Evolutionary conservation across 306 rosid genomes (phyloP), one percentile per base, ranked within the genome.

Genomic region (Luffa aegyptiaca): DNA sequence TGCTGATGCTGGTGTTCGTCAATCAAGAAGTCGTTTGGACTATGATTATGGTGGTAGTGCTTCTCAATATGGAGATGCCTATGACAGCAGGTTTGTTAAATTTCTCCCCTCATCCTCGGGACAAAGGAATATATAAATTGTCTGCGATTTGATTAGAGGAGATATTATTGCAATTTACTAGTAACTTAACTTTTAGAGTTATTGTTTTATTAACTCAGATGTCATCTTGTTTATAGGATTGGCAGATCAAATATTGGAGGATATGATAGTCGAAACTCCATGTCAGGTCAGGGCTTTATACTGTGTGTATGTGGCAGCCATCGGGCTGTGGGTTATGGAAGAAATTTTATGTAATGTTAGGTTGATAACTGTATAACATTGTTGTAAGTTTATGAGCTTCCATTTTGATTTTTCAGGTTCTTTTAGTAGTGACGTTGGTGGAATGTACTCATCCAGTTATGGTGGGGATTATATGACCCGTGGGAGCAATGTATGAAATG

Each of bases 361-460:
- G 62, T 53, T 53, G 51, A 26, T 6, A 53, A 35, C 3, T 76
- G 48, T 6, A 36, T 18, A n/a, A 1, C 66, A 18, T 14, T 78
- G 21, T 41, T 44, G 6, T 9, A 33, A 6, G 73, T 35, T 77
- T 13, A 58, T 8, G 11, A 49, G 18, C 56, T 31, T 74, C 0
- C 77, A 35, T 82, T 26, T 26, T 80, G 81, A 21, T 75, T 78
- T 70, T 84, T 74, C 91, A 96, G 97, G 92, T 87, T 90, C 98
- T 64, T 89, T 81, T 79, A 80, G 90, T 51, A 85, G 87, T 86
- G 97, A 90, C 18, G 85, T 65, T 37, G 90, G 94, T 79, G 97
- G 90, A 74, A 62, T 89, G 86, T 91, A 96, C 86, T 90, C 99
- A 49, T 91, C 99, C 70, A 90, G 93, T 81, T 89, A 93, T 91